Evolutionary conservation across 2,329 filamentous ascomycete species (phyloP), one percentile per base, ranked within the genome.

Genomic region (Raffaelea ambrosiae): DNA sequence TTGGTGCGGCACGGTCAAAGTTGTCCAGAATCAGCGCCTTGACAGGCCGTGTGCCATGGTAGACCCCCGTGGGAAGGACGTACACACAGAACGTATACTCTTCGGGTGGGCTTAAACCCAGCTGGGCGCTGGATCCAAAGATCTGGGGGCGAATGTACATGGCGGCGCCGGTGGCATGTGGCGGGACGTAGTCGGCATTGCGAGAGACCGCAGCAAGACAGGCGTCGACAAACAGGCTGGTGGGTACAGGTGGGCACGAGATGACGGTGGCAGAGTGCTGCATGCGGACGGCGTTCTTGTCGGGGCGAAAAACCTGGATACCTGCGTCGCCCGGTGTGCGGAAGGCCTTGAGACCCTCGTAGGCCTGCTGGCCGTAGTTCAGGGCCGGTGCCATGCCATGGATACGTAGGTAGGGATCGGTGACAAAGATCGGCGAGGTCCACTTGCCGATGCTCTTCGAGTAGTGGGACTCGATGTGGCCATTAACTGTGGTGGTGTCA

Each of bases 311-410:
- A 64, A 97, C 79, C 63, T 82, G 80, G 69, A 97, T 90, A 51
- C 69, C 67, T 51, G 73, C 63, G 64, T 85, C 79, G 49, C 76
- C 71, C 18, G 88, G 86, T 3, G 76, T 73, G 53, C 91, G 88
- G 77, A 96, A 96, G 48, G 91, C 90, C 68, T 97, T 97, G 64
- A 97, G 81, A n/a, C 93, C 93, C 66, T 98, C 93, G 73, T 95
- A 98, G 59, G 88, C 91, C 71, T 97, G 93, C 63, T 95, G 89
- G 50, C 91, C 89, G 66, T 98, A 98, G 76, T 98, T 98, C 55
- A 97, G 79, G 40, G 82, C 91, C 0, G 93, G 90, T 0, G 90
- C 84, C 87, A 98, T 93, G 66, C 91, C 93, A 67, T 97, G 91
- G 62, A 97, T 82, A 55, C 83, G 83, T 58, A 97, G 79, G 71